phyloP scores from a whole-genome alignment of 192 early-diverging fungal species.

The Backusella tuberculispora region DNA sequence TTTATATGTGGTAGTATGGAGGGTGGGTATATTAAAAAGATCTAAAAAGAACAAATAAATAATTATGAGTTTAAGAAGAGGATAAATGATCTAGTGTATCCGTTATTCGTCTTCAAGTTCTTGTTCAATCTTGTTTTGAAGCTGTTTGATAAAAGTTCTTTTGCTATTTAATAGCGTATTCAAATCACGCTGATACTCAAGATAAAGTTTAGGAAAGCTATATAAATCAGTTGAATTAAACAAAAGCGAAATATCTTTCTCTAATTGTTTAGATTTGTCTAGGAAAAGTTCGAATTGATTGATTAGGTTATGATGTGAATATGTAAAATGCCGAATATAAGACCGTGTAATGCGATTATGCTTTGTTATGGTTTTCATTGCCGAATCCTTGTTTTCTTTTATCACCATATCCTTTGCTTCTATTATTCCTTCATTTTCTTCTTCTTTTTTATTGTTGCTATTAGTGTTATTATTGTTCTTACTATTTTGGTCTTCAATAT shows the following conservation, averaged over 20 bases:
- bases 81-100: not conserved
- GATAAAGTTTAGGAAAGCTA: conserved; percentile 9
- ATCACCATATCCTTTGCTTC: not conserved
- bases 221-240: conserved; percentile 2
- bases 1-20: not conserved
- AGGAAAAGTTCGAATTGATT: conserved; percentile 19
- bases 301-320: conserved; percentile 32
- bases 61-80: not conserved
- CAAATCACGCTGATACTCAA: conserved; percentile 28
- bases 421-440: not conserved
- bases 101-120: conserved; percentile 6
- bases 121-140: conserved; percentile 25
- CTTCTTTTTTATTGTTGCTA: not conserved
- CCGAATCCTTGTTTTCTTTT: not conserved
- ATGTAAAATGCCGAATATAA: conserved; percentile 20
- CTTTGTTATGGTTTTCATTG: conserved; percentile 10
- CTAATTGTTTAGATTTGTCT: conserved; percentile 12
- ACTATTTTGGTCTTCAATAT: too few species aligned
- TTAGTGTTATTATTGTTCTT: not conserved
- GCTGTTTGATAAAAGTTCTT: conserved; percentile 20
- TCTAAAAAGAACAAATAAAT: too few species aligned
- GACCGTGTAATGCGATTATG: not conserved
- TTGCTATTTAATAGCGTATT: conserved; percentile 32
- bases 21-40: not conserved
- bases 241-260: not conserved